phyloP scores from a whole-genome alignment of 768 basidiomycete species.

The Lentinula sp. region DNA sequence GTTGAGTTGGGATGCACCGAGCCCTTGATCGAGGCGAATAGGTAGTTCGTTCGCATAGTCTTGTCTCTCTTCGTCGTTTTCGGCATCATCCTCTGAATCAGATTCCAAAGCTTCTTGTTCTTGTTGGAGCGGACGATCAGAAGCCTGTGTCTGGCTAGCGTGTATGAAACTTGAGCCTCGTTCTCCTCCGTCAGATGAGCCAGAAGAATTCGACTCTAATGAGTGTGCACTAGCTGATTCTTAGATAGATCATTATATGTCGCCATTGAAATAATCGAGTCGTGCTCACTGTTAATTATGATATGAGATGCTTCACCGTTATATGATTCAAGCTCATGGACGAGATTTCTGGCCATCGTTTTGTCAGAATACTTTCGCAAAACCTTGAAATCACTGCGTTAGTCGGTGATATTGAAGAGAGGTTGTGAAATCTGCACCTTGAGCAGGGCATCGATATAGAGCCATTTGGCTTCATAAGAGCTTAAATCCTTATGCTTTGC shows the following conservation, averaged over 20 bases:
- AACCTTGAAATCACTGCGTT: constrained; percentile 40
- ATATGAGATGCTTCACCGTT: constrained; percentile 62
- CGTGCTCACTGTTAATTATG: constrained; percentile 53
- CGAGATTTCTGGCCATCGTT: constrained; percentile 67
- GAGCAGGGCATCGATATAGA: constrained; percentile 83
- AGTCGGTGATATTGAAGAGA: neutral
- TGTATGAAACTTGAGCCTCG: constrained; percentile 16
- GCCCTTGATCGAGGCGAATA: constrained; percentile 18
- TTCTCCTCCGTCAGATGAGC: constrained; percentile 42
- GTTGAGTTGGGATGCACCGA: constrained; percentile 29
- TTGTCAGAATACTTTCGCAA: constrained; percentile 80
- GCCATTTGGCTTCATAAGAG: constrained; percentile 74
- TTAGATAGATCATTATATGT: neutral
- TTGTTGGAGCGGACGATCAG: constrained; percentile 12
- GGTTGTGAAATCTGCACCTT: constrained; percentile 40
- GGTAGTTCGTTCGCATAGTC: constrained; percentile 42
- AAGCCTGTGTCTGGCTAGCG: constrained; percentile 12
- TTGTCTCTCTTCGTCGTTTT: constrained; percentile 43
- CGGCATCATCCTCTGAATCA: constrained; percentile 22
- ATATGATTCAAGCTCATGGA: constrained; percentile 73
- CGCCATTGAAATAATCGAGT: neutral
- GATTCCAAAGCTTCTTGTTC: neutral
- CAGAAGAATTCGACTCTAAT: constrained; percentile 56
- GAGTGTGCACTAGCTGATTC: constrained; percentile 35
- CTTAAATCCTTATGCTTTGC: constrained; percentile 85